Evolutionary conservation across 2,329 filamentous ascomycete genomes (phyloP).

Genomic region (Laburnicola sp.): DNA sequence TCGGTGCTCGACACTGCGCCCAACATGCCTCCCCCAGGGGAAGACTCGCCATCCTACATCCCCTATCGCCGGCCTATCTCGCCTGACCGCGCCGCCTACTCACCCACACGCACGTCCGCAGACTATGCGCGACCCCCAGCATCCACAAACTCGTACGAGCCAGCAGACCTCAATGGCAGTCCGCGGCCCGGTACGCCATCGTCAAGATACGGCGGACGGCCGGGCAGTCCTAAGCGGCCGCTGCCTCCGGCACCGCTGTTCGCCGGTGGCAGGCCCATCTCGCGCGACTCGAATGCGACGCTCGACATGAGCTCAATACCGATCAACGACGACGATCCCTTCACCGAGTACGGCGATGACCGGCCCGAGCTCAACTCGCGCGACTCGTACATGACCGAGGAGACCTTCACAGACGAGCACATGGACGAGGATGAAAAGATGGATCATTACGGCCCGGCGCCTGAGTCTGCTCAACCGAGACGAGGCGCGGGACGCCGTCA

Average conservation of each 20-base stretch:
- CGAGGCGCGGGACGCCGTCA: slow-evolving; percentile 84
- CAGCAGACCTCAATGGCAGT: slow-evolving; percentile 83
- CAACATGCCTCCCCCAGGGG: slow-evolving; percentile 59
- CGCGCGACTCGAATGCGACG: slow-evolving; percentile 48
- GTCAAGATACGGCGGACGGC: slow-evolving; percentile 75
- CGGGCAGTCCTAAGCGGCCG: slow-evolving; percentile 82
- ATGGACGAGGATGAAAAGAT: slow-evolving; percentile 59
- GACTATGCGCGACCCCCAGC: slow-evolving; percentile 75
- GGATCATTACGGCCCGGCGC: slow-evolving; percentile 84
- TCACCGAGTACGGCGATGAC: slow-evolving; percentile 64
- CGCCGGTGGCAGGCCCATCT: slow-evolving; percentile 56
- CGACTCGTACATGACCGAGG: slow-evolving; percentile 64
- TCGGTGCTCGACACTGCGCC: slow-evolving; percentile 57
- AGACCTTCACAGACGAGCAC: slow-evolving; percentile 59
- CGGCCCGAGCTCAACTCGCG: slow-evolving; percentile 64
- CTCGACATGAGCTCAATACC: slow-evolving; percentile 72
- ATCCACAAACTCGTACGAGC: slow-evolving; percentile 75
- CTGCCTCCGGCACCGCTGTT: slow-evolving; percentile 89
- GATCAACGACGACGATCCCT: slow-evolving; percentile 68
- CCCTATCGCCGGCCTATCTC: slow-evolving; percentile 58
- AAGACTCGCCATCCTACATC: slow-evolving; percentile 65
- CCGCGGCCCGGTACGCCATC: slow-evolving; percentile 89
- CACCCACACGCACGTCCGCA: slow-evolving; percentile 55
- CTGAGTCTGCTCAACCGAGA: slow-evolving; percentile 81
- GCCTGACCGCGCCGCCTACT: slow-evolving; percentile 59